Evolutionary conservation across 805 yeast genomes (phyloP), one percentile per base, ranked within the genome.

Genomic region (Saccharomycopsis babjevae): DNA sequence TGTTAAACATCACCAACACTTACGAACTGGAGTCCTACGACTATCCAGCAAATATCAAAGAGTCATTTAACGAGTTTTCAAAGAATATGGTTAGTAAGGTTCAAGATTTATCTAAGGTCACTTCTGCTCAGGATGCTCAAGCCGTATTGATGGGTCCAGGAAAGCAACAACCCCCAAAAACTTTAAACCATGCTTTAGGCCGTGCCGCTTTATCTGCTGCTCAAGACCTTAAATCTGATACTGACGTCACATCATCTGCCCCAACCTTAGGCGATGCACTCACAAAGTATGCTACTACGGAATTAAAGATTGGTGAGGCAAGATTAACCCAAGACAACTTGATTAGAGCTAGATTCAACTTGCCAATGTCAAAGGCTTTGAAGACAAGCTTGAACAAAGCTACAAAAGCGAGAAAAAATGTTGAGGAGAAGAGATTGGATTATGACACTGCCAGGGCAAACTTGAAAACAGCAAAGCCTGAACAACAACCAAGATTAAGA

Each of bases 11-110:
- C 52, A 77, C 86, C 22, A 67, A 75, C 18, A 73, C 76, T 43
- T 89, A 86, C 73, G 92, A 86, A 68, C 80, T 76, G 66, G 96
- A 88, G 73, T 80, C 87, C 57, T 89, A 89, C 73, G 96, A 89
- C 73, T 89, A 89, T 71, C 96, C 96, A 10, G 81, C 83, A 60
- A 85, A 85, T 67, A 76, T 84, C 66, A 84, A 79, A 67, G 96
- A 89, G 69, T 83, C 91, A n/a, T 81, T 89, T 65, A 78, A 79
- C 57, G 92, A 86, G 64, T 79, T 88, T 62, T 84, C 90, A 58
- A 84, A 84, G 73, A 80, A 79, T 65, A 78, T 89, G 63, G 77
- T 85, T 58, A 77, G 79, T 59, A 82, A 88, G 67, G 85, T 88
- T 56, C 77, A 80, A 62, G 87, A 83, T 63, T 77, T 88, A 63